Evolutionary conservation across 2,329 filamentous ascomycete genomes (phyloP).

Genomic region (Pseudocercospora eumusae): DNA sequence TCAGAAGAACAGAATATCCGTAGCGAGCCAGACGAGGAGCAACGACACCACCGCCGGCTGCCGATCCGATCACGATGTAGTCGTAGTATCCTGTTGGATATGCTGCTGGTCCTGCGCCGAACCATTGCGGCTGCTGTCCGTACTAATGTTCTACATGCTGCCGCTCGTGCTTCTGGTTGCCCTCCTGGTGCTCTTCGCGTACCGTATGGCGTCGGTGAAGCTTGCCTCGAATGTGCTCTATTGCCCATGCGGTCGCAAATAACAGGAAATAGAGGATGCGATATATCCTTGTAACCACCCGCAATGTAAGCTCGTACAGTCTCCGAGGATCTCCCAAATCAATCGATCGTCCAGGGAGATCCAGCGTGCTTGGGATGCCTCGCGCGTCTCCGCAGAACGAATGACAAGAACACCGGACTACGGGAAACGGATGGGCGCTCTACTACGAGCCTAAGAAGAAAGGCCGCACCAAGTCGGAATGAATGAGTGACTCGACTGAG

Average conservation of each 20-base stretch:
- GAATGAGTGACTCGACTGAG: neutral
- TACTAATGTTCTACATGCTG: neutral
- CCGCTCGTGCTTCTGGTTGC: neutral
- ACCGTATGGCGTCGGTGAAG: neutral
- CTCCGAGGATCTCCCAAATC: neutral
- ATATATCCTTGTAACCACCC: neutral
- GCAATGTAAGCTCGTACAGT: neutral
- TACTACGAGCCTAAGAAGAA: neutral
- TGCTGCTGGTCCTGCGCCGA: neutral
- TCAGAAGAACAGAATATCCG: conserved; percentile 60
- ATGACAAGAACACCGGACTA: neutral
- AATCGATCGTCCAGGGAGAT: neutral
- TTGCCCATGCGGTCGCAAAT: neutral
- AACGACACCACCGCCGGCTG: conserved; percentile 60
- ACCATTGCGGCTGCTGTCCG: conserved; percentile 7
- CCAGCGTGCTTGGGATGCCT: neutral
- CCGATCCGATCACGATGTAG: conserved; percentile 65
- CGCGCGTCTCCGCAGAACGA: neutral
- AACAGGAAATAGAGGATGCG: neutral
- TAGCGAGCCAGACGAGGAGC: conserved; percentile 62
- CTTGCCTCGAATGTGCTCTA: conserved; percentile 1
- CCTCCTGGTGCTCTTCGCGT: neutral
- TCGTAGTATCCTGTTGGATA: conserved; percentile 50
- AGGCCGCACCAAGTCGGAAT: neutral
- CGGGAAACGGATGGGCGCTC: conserved; percentile 2